Percentiles rank a stretch among this genome's conserved stretches.
Evolutionary conservation across 192 early-diverging fungal species (phyloP).

Genomic region (Coemansia sp.): DNA sequence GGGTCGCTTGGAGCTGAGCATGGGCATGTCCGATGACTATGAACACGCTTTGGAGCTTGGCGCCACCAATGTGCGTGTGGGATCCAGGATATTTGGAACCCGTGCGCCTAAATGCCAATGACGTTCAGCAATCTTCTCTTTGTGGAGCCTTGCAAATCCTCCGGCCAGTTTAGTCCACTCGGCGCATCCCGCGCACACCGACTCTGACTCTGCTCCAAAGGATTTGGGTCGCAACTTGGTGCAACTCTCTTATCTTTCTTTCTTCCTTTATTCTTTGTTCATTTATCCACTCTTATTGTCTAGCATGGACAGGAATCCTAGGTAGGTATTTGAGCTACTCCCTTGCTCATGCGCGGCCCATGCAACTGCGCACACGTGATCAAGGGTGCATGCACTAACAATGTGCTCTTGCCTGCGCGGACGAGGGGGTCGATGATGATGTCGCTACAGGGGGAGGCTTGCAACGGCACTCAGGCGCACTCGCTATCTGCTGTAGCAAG

Average conservation of each 20-base stretch:
- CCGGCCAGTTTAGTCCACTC: slow-evolving; percentile 55
- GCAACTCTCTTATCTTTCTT: not conserved
- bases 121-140: not conserved
- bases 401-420: slow-evolving; percentile 5
- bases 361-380: slow-evolving; percentile 3
- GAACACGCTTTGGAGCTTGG: slow-evolving; percentile 78
- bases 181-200: no score
- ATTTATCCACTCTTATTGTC: not conserved
- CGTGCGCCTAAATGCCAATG: slow-evolving; percentile 30
- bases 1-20: slow-evolving; percentile 71
- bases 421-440: slow-evolving; percentile 6
- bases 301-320: slow-evolving; percentile 1
- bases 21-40: slow-evolving; percentile 99
- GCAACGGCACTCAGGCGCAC: not conserved
- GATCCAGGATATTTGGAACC: slow-evolving; percentile 86
- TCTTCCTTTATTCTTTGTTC: not conserved
- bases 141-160: not conserved
- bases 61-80: slow-evolving; percentile 91
- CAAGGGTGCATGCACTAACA: not conserved
- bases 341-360: not conserved
- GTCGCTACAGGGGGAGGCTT: not conserved
- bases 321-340: not conserved
- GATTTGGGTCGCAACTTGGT: no score
- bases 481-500: not conserved
- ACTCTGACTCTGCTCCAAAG: no score